phyloP scores from a whole-genome alignment of 2,329 filamentous ascomycete species.

The Botryotinia calthae region DNA sequence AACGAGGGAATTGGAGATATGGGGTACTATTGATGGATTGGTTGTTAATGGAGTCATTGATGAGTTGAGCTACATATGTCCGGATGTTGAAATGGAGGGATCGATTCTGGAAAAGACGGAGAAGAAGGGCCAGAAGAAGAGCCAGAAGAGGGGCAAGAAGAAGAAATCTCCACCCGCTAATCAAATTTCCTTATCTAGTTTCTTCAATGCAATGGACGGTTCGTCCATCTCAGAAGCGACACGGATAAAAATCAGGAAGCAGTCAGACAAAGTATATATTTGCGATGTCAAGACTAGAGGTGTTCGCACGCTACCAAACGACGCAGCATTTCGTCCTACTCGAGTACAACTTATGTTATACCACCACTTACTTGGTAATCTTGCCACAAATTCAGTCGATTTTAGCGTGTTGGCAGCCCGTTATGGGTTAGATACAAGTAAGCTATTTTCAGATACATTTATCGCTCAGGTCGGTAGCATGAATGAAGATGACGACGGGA shows the following conservation, averaged over 20 bases:
- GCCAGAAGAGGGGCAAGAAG: conserved; percentile 26
- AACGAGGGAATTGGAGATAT: conserved; percentile 77
- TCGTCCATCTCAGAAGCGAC: conserved; percentile 28
- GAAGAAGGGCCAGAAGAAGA: conserved; percentile 23
- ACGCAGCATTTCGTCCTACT: conserved; percentile 66
- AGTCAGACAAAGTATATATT: conserved; percentile 59
- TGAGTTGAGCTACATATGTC: conserved; percentile 73
- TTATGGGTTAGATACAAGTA: conserved; percentile 65
- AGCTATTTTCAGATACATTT: conserved; percentile 74
- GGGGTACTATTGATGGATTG: conserved; percentile 79
- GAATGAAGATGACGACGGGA: conserved; percentile 55
- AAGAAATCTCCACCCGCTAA: conserved; percentile 38
- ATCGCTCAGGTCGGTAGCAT: conserved; percentile 70
- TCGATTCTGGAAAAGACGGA: conserved; percentile 31
- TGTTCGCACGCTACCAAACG: conserved; percentile 59
- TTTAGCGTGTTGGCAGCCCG: conserved; percentile 67
- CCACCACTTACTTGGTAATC: conserved; percentile 74
- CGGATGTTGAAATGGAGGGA: conserved; percentile 65
- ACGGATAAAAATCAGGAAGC: conserved; percentile 19
- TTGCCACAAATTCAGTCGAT: conserved; percentile 69
- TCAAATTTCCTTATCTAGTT: conserved; percentile 34
- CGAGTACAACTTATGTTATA: conserved; percentile 89
- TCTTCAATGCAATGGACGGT: conserved; percentile 29
- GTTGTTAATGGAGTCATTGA: conserved; percentile 90
- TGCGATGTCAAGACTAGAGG: conserved; percentile 85